A percentile compares a stretch with the other conserved stretches of the same genome.
Conservation (phyloP, 352 stramenopile species). For the Globisporangium spiculum region DNA sequence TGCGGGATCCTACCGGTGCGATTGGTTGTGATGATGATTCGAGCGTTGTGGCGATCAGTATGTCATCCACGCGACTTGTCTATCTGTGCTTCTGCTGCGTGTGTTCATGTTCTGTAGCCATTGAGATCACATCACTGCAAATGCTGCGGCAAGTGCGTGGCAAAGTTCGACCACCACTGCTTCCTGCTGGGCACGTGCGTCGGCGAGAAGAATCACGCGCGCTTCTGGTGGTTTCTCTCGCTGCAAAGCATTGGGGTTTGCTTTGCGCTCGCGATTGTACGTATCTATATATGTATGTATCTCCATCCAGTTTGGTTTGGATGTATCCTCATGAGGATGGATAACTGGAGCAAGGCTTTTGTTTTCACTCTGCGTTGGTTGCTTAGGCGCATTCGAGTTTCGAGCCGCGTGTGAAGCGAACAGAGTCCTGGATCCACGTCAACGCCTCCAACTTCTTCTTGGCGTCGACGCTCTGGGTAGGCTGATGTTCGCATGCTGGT, state of each 20-base stretch:
- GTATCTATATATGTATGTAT: background rate
- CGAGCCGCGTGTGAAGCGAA: background rate
- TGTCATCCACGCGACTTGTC: background rate
- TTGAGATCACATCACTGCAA: constrained; percentile 87
- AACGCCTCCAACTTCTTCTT: constrained; percentile 25
- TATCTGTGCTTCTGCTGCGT: background rate
- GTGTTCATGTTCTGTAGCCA: constrained; percentile 29
- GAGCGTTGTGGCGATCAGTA: too few relatives aligned
- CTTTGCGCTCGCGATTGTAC: constrained; percentile 28
- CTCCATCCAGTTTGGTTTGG: background rate
- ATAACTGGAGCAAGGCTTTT: background rate
- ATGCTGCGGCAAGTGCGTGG: constrained; percentile 74
- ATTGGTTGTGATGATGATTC: too few relatives aligned
- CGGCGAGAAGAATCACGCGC: constrained; percentile 87
- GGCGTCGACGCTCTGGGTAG: constrained; percentile 27
- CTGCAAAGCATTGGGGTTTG: constrained; percentile 32
- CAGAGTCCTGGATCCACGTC: constrained; percentile 21
- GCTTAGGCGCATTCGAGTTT: constrained; percentile 18
- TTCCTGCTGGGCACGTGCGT: constrained; percentile 85
- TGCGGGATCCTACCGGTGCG: constrained; percentile 26
- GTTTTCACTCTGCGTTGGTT: background rate
- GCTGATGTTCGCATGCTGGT: background rate
- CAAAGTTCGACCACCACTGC: constrained; percentile 93
- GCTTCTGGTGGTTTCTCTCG: constrained; percentile 78
- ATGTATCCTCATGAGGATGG: background rate